Evolutionary conservation across 2,329 filamentous ascomycete species (phyloP).

Genomic region (Phyllosticta ampelicida): DNA sequence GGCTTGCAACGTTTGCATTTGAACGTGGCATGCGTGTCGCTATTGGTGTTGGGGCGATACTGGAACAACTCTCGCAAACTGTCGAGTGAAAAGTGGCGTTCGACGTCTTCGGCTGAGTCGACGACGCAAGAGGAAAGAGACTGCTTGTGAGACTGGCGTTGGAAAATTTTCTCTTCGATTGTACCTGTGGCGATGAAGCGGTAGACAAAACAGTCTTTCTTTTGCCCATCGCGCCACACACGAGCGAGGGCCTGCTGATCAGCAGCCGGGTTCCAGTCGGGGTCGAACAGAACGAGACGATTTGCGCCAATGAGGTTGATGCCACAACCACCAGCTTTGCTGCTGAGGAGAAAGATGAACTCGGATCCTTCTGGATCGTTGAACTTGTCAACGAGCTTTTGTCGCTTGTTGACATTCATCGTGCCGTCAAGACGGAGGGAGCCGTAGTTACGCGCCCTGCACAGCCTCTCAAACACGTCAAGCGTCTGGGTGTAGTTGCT

Average conservation of each 20-base stretch:
- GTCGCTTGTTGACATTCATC: constrained; percentile 95
- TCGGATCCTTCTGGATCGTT: constrained; percentile 85
- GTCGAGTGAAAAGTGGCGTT: constrained; percentile 90
- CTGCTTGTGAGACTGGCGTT: constrained; percentile 96
- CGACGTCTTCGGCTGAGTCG: constrained; percentile 91
- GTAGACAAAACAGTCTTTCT: constrained; percentile 99
- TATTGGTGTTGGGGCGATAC: constrained; percentile 72
- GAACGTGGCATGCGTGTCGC: constrained; percentile 96
- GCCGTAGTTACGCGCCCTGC: constrained; percentile 74
- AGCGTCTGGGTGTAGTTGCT: constrained; percentile 97
- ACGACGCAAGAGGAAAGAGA: constrained; percentile 93
- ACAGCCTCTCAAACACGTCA: constrained; percentile 86
- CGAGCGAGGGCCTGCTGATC: constrained; percentile 94
- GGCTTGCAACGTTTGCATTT: constrained; percentile 88
- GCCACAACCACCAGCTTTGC: constrained; percentile 92
- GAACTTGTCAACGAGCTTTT: constrained; percentile 96
- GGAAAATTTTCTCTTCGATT: constrained; percentile 99
- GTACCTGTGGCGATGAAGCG: constrained; percentile 98
- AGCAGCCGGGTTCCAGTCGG: constrained; percentile 89
- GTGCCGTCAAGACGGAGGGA: constrained; percentile 84
- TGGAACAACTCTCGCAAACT: constrained; percentile 88
- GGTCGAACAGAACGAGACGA: constrained; percentile 89
- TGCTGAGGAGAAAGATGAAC: constrained; percentile 91
- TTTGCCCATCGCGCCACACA: constrained; percentile 98
- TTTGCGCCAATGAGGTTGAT: constrained; percentile 93